These are phyloP conservation scores for Bothriochloa decipiens DNA, from an alignment of 176 grass and related monocot species.

Conservation along the genomic window DNA sequence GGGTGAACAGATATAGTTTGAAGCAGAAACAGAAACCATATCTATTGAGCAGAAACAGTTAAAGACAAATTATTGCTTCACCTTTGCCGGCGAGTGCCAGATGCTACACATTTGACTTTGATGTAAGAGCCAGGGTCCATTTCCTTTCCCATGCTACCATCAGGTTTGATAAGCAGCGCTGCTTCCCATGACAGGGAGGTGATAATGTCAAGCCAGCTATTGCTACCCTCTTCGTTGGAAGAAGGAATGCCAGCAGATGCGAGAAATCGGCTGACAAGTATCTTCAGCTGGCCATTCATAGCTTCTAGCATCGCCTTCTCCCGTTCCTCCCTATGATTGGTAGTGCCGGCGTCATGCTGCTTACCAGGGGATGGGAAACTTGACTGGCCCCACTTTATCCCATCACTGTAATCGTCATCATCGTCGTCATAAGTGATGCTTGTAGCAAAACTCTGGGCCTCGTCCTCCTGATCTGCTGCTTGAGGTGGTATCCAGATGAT, in stretches of 20 bases:
- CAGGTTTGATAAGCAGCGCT: slow-evolving; percentile 83
- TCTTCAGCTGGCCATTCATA: slow-evolving; percentile 95
- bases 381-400: slow-evolving; percentile 70
- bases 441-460: slow-evolving; percentile 41
- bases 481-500: slow-evolving; percentile 75
- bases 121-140: slow-evolving; percentile 97
- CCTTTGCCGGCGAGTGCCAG: slow-evolving; percentile 79
- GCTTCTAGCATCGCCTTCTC: slow-evolving; percentile 87
- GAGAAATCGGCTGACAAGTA: slow-evolving; percentile 86
- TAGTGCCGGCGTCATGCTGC: slow-evolving; percentile 38
- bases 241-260: slow-evolving; percentile 69
- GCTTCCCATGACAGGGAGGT: slow-evolving; percentile 91
- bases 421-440: slow-evolving; percentile 61
- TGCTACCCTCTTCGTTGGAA: slow-evolving; percentile 44
- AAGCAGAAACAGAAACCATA: slow-evolving; percentile 31
- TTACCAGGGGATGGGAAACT: slow-evolving; percentile 58
- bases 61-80: slow-evolving; percentile 35
- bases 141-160: slow-evolving; percentile 83
- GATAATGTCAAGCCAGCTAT: slow-evolving; percentile 84
- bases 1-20: slow-evolving; percentile 31
- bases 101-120: slow-evolving; percentile 95
- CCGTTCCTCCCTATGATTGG: slow-evolving; percentile 57
- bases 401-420: slow-evolving; percentile 55
- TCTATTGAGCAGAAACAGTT: neutral
- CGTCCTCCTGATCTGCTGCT: slow-evolving; percentile 69